Conservation (phyloP, 345 rosid genomes). For the Gossypium raimondii region DNA sequence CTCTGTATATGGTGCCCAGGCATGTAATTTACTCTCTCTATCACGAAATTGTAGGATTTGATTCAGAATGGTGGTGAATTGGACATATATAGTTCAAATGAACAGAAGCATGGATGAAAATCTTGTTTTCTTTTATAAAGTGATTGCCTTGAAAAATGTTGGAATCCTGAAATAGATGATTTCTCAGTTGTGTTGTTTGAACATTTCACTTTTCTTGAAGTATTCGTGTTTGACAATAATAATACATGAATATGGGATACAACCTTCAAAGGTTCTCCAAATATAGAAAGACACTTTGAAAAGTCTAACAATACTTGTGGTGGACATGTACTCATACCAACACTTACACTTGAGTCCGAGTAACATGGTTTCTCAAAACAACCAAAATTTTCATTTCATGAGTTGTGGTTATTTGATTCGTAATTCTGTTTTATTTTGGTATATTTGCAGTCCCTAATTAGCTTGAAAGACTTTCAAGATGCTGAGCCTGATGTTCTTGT, state of each 20-base stretch:
- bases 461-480: slow-evolving; percentile 80
- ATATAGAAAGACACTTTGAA: background rate
- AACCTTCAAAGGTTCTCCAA: background rate
- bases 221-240: background rate
- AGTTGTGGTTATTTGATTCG: background rate
- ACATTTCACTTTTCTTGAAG: background rate
- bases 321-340: background rate
- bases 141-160: background rate
- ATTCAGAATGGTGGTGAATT: background rate
- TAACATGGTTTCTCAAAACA: background rate
- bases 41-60: slow-evolving; percentile 9
- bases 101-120: background rate
- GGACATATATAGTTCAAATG: background rate
- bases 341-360: background rate
- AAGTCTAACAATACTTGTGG: background rate
- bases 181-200: background rate
- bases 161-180: background rate
- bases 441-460: slow-evolving; percentile 52
- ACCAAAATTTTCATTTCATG: background rate
- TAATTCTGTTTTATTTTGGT: slow-evolving; percentile 24
- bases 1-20: slow-evolving; percentile 83
- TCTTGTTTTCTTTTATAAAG: background rate
- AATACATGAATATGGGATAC: background rate
- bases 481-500: slow-evolving; percentile 82
- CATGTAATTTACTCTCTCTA: slow-evolving; percentile 26